These are phyloP conservation scores for Bacidia rubella DNA, from an alignment of 495 filamentous ascomycete species.

Conservation along the genomic window DNA sequence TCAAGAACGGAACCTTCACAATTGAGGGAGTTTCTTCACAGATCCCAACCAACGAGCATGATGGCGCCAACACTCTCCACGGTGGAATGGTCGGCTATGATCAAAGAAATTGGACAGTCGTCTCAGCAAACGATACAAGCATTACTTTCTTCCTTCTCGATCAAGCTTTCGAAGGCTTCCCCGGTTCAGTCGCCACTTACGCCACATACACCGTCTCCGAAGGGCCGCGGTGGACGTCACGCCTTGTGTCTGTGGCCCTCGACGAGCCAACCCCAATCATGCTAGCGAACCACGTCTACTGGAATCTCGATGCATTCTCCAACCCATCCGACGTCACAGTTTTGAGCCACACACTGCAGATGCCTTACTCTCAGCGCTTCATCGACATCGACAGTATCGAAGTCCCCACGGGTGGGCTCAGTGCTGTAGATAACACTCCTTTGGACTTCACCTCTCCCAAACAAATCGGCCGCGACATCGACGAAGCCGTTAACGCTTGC, in stretches of 20 bases:
- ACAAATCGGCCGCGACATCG: conserved; percentile 56
- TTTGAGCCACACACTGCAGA: conserved; percentile 58
- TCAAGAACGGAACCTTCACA: conserved; percentile 70
- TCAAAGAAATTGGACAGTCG: conserved; percentile 65
- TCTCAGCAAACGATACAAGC: conserved; percentile 41
- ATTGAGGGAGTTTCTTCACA: conserved; percentile 50
- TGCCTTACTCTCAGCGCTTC: conserved; percentile 58
- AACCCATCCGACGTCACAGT: conserved; percentile 44
- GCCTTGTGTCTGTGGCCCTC: conserved; percentile 51
- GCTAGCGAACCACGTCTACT: conserved; percentile 73
- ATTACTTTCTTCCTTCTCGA: conserved; percentile 75
- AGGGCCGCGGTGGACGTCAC: conserved; percentile 33
- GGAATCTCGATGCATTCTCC: conserved; percentile 74
- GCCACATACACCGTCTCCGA: conserved; percentile 54
- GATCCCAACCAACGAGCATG: conserved; percentile 57
- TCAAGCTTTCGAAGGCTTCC: conserved; percentile 61
- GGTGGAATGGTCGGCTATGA: conserved; percentile 76
- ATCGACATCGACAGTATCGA: conserved; percentile 62
- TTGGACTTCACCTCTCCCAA: conserved; percentile 72
- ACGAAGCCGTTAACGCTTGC: conserved; percentile 46
- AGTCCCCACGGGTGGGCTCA: conserved; percentile 65
- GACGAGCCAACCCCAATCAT: conserved; percentile 72
- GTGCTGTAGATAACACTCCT: conserved; percentile 45
- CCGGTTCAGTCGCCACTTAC: conserved; percentile 64
- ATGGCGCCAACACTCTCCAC: conserved; percentile 59